These are phyloP conservation scores for Prunus persica DNA, from an alignment of 306 rosid species.

Conservation along the genomic window DNA sequence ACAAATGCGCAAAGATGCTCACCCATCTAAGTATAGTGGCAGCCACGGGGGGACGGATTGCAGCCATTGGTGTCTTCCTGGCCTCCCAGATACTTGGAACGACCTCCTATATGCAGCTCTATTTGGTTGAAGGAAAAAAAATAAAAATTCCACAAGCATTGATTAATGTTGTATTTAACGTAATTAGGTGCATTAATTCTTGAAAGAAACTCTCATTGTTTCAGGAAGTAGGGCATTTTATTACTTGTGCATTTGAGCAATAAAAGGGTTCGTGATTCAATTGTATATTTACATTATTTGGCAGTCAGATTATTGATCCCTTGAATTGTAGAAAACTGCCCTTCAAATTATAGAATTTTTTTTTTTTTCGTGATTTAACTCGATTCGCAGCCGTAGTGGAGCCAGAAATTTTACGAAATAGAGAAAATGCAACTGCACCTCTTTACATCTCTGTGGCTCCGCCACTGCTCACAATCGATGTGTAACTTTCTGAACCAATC, in stretches of 20 bases:
- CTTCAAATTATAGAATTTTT: no score
- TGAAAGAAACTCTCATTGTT: conserved; percentile 21
- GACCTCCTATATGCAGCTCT: conserved; percentile 66
- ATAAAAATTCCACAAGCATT: neutral
- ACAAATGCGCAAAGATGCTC: conserved; percentile 82
- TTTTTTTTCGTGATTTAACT: no score
- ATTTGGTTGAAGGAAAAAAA: conserved; percentile 29
- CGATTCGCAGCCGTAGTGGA: fast-evolving
- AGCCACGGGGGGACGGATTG: conserved; percentile 55
- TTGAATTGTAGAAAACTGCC: no score
- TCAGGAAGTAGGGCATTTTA: conserved; percentile 5
- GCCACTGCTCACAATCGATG: no score
- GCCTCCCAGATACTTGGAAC: conserved; percentile 96
- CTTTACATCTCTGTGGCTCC: no score
- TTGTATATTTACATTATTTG: conserved; percentile 33
- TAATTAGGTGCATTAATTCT: conserved; percentile 11
- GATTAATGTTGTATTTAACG: neutral
- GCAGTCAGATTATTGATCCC: conserved; percentile 16
- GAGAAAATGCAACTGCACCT: fast-evolving
- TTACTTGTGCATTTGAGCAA: conserved; percentile 40
- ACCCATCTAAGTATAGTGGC: conserved; percentile 68
- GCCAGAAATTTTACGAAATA: fast-evolving
- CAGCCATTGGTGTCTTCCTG: conserved; percentile 99
- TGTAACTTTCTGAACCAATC: no score
- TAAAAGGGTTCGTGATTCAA: conserved; percentile 38